Base-by-base conservation (phyloP, 1,139 yeast species). In the Blastobotrys aristatus region DNA sequence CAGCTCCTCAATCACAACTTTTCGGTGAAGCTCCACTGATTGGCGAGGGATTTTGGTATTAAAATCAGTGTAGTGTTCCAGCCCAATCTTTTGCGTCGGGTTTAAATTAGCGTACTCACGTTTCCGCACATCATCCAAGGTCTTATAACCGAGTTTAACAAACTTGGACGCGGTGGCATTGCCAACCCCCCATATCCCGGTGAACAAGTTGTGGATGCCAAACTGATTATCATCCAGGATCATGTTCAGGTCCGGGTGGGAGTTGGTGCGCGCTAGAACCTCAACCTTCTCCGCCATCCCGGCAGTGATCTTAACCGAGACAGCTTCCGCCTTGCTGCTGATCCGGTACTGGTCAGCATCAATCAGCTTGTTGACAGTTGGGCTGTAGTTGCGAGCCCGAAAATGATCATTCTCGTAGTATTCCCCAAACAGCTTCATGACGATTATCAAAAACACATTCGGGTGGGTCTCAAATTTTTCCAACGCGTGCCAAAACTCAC, bases 181-280 rank as follows among this genome's bases (percentile, higher is more conserved):
- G 1, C 85, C 86, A 11, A 80, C 79, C 0, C 82, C 82, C 57
- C 76, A 71, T 14, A 82, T 73, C 2, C 70, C 67, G 39, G 66
- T 63, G 46, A 80, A 72, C 44, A 65, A 55, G n/a, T 62, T 61
- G 14, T 58, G 53, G 16, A n/a, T 30, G 7, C 8, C 34, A 4
- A 38, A 20, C 14, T 33, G 11, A 2, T n/a, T 20, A 21, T 43
- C 46, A 2, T 18, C 24, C 13, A 24, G 3, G 16, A 43, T 29
- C 10, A 8, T 17, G 4, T 34, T 30, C 31, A 43, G 17, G 5
- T 35, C 46, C 7, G 4, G 10, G 17, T 43, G 46, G 13, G 27
- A 13, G 31, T 41, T 41, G 14, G 13, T 29, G 3, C 24, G 6
- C 13, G 34, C 46, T n/a, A 43, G 35, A 3, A 20, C 16, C 3